Evolutionary conservation across 768 basidiomycete genomes (phyloP), one percentile per base, ranked within the genome.

Genomic region (Gloeostereum incarnatum): DNA sequence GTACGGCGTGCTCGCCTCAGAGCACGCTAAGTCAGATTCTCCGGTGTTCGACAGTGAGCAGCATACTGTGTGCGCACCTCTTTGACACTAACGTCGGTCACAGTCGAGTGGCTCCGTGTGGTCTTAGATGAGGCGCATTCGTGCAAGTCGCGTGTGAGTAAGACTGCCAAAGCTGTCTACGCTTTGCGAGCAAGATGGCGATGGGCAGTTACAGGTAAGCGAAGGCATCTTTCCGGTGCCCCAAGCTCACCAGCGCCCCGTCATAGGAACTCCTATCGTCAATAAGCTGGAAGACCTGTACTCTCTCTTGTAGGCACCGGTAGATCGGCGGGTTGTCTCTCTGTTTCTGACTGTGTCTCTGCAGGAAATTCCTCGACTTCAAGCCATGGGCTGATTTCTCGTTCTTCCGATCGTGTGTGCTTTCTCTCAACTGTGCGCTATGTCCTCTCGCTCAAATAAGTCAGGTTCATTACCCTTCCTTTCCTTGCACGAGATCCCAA

Each of bases 111-210:
- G 87, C 65, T 86, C 37, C 71, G 85, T 36, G 71, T 89, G 11
- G 74, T 94, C 23, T 69, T 93, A 6, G 94, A 98, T 51, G 94
- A 98, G 59, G 94, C 94, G 2, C 94, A 98, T 57, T 78, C 86
- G 44, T 92, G 89, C 65, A 97, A 96, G 60, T 90, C 86, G 9
- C 73, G 93, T 17, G 70, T 73, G 5, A 92, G 88, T 49, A 84
- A 86, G 56, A 88, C 86, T 10, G 89, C 90, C 0, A 85, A 81
- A 48, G 84, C 94, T 5, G 87, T 87, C 31, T 97, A 84, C 54
- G 86, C 86, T 4, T 66, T 98, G 7, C 72, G 68, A 16, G 85
- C 85, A 4, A 68, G 79, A 43, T 65, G 88, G 32, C 70, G 85
- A 45, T 98, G 94, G 94, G 89, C 89, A 3, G 77, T 94, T 20